A percentile compares a stretch with the other conserved stretches of the same genome.
Conservation (phyloP, 192 early-diverging fungal genomes). For the Coemansia nantahalensis region DNA sequence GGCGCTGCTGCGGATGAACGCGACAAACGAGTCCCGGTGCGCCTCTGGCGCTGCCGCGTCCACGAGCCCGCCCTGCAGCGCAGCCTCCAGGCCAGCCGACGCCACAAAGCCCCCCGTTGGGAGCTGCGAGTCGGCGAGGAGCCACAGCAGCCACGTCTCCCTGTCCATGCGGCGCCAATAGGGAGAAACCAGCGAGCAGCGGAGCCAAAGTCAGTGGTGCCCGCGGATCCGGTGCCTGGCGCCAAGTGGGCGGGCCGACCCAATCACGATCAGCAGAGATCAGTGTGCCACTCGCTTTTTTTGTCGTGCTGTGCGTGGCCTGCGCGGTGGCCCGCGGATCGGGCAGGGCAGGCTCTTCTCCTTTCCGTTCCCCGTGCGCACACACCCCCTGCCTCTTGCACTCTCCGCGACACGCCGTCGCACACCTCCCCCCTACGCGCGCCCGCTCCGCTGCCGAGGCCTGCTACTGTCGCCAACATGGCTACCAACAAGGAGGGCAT, state of each 20-base stretch:
- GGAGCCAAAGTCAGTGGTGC: too few species aligned
- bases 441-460: too few species aligned
- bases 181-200: too few species aligned
- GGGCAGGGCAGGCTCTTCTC: too few species aligned
- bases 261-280: too few species aligned
- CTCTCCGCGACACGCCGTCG: too few species aligned
- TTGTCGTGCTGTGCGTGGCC: too few species aligned
- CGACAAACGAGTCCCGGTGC: slow-evolving; percentile 20
- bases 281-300: too few species aligned
- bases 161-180: slow-evolving; percentile 28
- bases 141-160: slow-evolving; percentile 73
- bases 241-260: too few species aligned
- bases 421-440: too few species aligned
- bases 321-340: too few species aligned
- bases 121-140: slow-evolving; percentile 88
- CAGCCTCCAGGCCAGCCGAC: slow-evolving; percentile 86
- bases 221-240: too few species aligned
- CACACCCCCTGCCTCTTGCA: background rate
- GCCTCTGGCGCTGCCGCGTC: slow-evolving; percentile 20
- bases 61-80: slow-evolving; percentile 66
- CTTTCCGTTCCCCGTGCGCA: background rate
- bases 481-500: slow-evolving; percentile 19
- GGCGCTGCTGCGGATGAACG: slow-evolving; percentile 60
- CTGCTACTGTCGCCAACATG: background rate
- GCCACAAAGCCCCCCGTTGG: slow-evolving; percentile 96